A percentile compares a stretch with the other conserved stretches of the same genome.
These are phyloP conservation scores for Micractinium conductrix DNA, from an alignment of 139 green algal species.

Conservation along the genomic window DNA sequence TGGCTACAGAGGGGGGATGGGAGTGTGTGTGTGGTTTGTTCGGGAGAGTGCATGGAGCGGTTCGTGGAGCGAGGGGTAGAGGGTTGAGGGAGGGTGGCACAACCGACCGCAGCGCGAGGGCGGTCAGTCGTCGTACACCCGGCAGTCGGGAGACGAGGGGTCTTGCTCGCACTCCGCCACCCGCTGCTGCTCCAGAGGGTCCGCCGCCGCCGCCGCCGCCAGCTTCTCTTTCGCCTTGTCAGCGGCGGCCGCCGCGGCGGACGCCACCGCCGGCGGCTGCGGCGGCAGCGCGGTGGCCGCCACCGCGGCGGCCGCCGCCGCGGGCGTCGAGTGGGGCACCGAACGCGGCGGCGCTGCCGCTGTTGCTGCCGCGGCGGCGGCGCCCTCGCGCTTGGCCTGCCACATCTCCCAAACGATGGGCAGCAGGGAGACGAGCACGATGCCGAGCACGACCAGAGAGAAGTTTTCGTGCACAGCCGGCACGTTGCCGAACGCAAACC, in stretches of 20 bases:
- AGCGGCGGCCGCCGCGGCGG: neutral
- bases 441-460: constrained; percentile 85
- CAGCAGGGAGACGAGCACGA: constrained; percentile 84
- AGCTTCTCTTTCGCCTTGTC: neutral
- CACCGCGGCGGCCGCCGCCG: neutral
- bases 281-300: neutral
- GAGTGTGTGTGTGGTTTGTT: too few relatives aligned
- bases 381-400: constrained; percentile 12
- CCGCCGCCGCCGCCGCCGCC: neutral
- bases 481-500: constrained; percentile 92
- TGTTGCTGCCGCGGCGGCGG: neutral
- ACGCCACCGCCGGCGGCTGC: neutral
- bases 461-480: constrained; percentile 94
- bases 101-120: too few relatives aligned
- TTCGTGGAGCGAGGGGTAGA: too few relatives aligned
- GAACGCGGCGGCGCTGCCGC: neutral
- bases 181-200: neutral
- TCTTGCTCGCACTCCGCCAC: neutral
- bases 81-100: too few relatives aligned
- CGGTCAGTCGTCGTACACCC: neutral
- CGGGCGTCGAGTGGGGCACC: neutral
- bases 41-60: too few relatives aligned
- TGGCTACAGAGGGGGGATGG: too few relatives aligned
- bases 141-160: neutral
- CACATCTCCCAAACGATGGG: constrained; percentile 79